Evolutionary conservation across 2,329 filamentous ascomycete genomes (phyloP).

Genomic region (Aspergillus ochraceoroseus): DNA sequence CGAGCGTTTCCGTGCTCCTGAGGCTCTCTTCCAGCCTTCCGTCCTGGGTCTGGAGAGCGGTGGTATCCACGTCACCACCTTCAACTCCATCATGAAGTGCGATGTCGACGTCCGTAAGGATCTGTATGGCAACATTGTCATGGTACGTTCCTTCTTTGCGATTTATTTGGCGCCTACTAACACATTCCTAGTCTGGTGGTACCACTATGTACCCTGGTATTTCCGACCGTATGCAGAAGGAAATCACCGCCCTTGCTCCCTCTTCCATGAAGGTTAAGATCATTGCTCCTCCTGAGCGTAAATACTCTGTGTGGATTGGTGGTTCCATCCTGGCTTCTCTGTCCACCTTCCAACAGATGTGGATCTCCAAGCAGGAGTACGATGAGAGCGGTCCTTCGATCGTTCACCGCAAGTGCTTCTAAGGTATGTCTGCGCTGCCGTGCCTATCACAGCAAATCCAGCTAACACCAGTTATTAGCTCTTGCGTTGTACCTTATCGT

Average conservation of each 20-base stretch:
- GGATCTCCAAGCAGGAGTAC: slow-evolving; percentile 99
- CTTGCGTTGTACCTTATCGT: slow-evolving; percentile 30
- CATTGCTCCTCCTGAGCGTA: slow-evolving; percentile 98
- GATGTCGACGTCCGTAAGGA: slow-evolving; percentile 99
- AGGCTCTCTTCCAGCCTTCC: slow-evolving; percentile 98
- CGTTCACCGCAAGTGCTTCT: slow-evolving; percentile 99
- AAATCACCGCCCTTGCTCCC: slow-evolving; percentile 98
- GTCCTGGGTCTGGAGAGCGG: slow-evolving; percentile 97
- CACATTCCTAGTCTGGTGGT: slow-evolving; percentile 76
- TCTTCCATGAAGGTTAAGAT: slow-evolving; percentile 99
- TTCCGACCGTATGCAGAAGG: slow-evolving; percentile 99
- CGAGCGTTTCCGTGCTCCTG: slow-evolving; percentile 99
- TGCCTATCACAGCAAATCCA: not conserved
- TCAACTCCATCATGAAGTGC: slow-evolving; percentile 99
- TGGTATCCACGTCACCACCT: slow-evolving; percentile 98
- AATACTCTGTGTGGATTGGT: slow-evolving; percentile 99
- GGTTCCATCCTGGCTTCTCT: slow-evolving; percentile 99
- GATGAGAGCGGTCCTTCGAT: slow-evolving; percentile 99
- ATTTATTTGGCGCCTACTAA: slow-evolving; percentile 15
- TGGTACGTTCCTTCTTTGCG: slow-evolving; percentile 60
- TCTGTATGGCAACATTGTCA: slow-evolving; percentile 99
- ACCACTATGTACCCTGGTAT: slow-evolving; percentile 99
- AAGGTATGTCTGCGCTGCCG: no score
- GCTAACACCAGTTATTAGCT: slow-evolving; percentile 11
- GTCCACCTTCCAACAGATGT: slow-evolving; percentile 99